phyloP scores from a whole-genome alignment of 1,284 basidiomycete species.

The Bondarzewia mesenterica region DNA sequence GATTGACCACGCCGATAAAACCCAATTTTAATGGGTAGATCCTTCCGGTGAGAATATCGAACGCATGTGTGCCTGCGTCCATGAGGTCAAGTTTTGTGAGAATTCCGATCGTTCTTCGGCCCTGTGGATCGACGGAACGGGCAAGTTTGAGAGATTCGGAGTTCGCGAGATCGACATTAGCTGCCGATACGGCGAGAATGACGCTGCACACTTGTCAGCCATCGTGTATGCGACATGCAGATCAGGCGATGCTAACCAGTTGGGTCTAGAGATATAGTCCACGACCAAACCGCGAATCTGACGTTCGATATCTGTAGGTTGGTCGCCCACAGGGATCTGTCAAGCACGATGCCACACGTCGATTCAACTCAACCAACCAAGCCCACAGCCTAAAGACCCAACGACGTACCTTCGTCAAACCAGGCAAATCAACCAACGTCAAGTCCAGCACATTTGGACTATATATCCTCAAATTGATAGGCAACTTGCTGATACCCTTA shows the following conservation, averaged over 20 bases:
- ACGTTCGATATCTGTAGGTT: conserved; percentile 91
- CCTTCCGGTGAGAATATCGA: conserved; percentile 93
- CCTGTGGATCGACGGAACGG: conserved; percentile 91
- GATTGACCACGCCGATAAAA: conserved; percentile 96
- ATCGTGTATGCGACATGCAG: too few species aligned
- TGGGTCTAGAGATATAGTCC: conserved; percentile 95
- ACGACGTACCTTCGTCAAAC: conserved; percentile 79
- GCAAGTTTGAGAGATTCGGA: conserved; percentile 97
- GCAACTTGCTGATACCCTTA: conserved; percentile 95
- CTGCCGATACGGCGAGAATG: conserved; percentile 92
- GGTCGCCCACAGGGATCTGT: conserved; percentile 86
- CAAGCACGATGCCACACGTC: not conserved
- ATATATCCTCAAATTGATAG: conserved; percentile 92
- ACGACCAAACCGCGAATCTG: conserved; percentile 92
- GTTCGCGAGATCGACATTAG: conserved; percentile 98
- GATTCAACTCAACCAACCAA: not conserved
- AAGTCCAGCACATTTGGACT: conserved; percentile 93
- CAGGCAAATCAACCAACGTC: conserved; percentile 93
- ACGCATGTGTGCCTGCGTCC: conserved; percentile 97
- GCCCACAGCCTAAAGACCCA: conserved; percentile 2
- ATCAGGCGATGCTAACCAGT: conserved; percentile 53
- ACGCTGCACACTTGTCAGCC: conserved; percentile 45
- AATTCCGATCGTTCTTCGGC: conserved; percentile 92
- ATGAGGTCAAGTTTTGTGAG: conserved; percentile 97
- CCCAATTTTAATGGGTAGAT: conserved; percentile 97